A percentile compares a stretch with the other conserved stretches of the same genome.
phyloP scores from a whole-genome alignment of 2,329 filamentous ascomycete species.

The Hypoxylon sp. region DNA sequence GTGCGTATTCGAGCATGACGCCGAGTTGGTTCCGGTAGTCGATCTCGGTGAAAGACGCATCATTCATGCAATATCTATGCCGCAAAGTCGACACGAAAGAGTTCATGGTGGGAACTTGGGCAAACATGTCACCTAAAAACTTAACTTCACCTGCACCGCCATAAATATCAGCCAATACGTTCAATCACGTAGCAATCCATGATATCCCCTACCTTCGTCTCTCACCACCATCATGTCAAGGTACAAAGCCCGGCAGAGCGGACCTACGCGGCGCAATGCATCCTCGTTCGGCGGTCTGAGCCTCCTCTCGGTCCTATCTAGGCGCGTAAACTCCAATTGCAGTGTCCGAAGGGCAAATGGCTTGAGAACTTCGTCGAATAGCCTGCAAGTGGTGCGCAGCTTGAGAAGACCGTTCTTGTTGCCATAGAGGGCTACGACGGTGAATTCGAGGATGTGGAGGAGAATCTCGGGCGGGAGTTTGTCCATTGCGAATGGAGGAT shows the following conservation, averaged over 20 bases:
- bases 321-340: slow-evolving; percentile 65
- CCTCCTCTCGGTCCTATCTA: slow-evolving; percentile 57
- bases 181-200: background rate
- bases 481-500: slow-evolving; percentile 57
- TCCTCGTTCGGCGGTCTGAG: slow-evolving; percentile 56
- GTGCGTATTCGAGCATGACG: slow-evolving; percentile 61
- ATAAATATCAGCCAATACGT: slow-evolving; percentile 13
- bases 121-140: slow-evolving; percentile 63
- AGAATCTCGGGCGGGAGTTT: slow-evolving; percentile 65
- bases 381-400: slow-evolving; percentile 65
- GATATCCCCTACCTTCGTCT: slow-evolving; percentile 62
- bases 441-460: slow-evolving; percentile 62
- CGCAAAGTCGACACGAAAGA: slow-evolving; percentile 62
- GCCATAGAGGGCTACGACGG: slow-evolving; percentile 55
- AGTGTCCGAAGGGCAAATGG: slow-evolving; percentile 64
- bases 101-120: slow-evolving; percentile 62
- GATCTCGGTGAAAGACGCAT: slow-evolving; percentile 64
- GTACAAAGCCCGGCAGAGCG: slow-evolving; percentile 65
- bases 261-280: slow-evolving; percentile 62
- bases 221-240: slow-evolving; percentile 68
- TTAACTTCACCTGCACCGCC: slow-evolving; percentile 62
- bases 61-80: slow-evolving; percentile 64
- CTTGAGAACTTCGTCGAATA: slow-evolving; percentile 64
- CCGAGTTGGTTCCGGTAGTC: slow-evolving; percentile 62
- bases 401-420: slow-evolving; percentile 63